Evolutionary conservation across 208 protist species (phyloP).

Genomic region (Trypanosoma cruzi): DNA sequence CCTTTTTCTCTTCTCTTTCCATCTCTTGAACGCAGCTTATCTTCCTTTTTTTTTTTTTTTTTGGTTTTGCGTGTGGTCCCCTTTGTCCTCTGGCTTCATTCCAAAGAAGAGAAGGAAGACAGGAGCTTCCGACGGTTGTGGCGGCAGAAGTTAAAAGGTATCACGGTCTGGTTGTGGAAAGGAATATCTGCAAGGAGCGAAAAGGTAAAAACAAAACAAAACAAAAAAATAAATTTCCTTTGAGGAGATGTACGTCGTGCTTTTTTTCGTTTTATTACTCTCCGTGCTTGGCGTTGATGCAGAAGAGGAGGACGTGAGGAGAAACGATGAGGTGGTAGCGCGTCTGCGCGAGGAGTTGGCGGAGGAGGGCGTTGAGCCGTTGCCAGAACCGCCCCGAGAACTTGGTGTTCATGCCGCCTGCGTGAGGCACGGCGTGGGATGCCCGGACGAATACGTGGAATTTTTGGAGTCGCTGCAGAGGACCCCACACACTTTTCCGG

Average conservation of each 20-base stretch:
- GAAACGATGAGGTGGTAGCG: slow-evolving; percentile 21
- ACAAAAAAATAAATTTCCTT: no score
- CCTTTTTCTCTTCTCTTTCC: slow-evolving; percentile 47
- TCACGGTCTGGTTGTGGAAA: neutral
- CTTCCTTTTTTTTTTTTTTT: slow-evolving; percentile 37
- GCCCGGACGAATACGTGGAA: slow-evolving; percentile 51
- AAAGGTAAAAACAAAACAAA: neutral
- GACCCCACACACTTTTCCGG: neutral
- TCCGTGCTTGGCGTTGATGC: neutral
- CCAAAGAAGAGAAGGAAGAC: neutral
- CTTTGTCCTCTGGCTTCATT: neutral
- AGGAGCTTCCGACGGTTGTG: neutral
- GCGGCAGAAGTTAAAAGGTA: neutral
- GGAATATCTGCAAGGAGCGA: neutral
- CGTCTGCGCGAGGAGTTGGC: slow-evolving; percentile 12
- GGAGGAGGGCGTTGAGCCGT: slow-evolving; percentile 3
- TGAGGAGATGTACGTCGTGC: neutral
- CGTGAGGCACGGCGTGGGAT: slow-evolving; percentile 54
- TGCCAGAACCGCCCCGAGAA: slow-evolving; percentile 44
- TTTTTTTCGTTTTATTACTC: neutral
- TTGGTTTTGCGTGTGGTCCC: neutral
- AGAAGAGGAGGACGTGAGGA: neutral
- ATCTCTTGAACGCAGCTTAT: no score
- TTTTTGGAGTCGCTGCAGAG: slow-evolving; percentile 42
- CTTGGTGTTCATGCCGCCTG: slow-evolving; percentile 67